Conservation (phyloP, 176 grass and related monocot genomes). For the Carex myosuroides region DNA sequence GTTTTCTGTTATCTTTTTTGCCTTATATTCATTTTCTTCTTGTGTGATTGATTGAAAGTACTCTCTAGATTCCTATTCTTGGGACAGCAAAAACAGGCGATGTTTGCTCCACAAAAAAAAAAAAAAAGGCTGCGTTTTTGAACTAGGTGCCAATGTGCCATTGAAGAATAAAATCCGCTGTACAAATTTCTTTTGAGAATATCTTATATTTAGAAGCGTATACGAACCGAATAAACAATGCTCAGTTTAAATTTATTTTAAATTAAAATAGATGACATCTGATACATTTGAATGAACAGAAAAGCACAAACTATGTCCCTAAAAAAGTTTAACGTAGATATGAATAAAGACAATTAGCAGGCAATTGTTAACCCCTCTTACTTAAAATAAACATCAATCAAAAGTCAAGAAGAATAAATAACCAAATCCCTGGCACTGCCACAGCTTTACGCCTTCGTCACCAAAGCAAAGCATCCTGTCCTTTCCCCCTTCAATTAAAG, state of each 20-base stretch:
- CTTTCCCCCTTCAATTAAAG: neutral
- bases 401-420: neutral
- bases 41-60: neutral
- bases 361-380: neutral
- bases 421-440: neutral
- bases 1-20: neutral
- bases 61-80: neutral
- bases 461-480: neutral
- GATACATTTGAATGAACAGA: constrained; percentile 2
- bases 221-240: neutral
- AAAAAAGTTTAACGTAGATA: neutral
- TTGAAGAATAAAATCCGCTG: neutral
- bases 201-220: neutral
- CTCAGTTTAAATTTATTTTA: neutral
- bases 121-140: neutral
- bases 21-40: neutral
- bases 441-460: neutral
- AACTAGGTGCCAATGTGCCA: neutral
- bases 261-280: neutral
- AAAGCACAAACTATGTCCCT: neutral
- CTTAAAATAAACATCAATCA: neutral
- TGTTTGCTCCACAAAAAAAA: too few species aligned
- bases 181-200: neutral
- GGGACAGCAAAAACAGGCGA: neutral
- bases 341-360: neutral